A percentile compares a stretch with the other conserved stretches of the same genome.
phyloP scores from a whole-genome alignment of 148 eudicot species.

The Amaranthus cruentus region DNA sequence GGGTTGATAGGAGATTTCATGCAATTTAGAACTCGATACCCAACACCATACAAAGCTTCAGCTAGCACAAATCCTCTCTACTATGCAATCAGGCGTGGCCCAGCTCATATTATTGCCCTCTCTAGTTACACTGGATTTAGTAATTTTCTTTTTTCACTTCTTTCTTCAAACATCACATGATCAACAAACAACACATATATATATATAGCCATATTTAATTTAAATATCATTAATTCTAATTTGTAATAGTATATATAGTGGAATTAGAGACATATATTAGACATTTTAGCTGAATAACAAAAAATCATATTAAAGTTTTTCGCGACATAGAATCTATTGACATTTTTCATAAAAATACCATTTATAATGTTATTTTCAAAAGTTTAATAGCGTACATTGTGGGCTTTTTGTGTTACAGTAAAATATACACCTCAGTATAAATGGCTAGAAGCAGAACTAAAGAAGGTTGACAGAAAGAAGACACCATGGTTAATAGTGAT shows the following conservation, averaged over 20 bases:
- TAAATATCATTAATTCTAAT: too few species aligned
- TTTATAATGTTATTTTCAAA: neutral
- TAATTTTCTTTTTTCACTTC: neutral
- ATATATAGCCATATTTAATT: too few species aligned
- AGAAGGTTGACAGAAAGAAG: conserved; percentile 48
- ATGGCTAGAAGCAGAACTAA: conserved; percentile 46
- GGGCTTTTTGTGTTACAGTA: conserved; percentile 23
- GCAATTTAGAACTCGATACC: conserved; percentile 39
- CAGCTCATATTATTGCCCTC: conserved; percentile 26
- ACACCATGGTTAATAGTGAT: conserved; percentile 71
- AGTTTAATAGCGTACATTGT: neutral
- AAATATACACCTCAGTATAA: conserved; percentile 57
- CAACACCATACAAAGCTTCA: conserved; percentile 35
- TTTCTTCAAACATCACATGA: neutral
- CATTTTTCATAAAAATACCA: too few species aligned
- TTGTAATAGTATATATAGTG: too few species aligned
- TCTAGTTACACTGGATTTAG: conserved; percentile 24
- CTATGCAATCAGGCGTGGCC: conserved; percentile 25
- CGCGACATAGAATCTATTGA: too few species aligned
- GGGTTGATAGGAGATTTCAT: conserved; percentile 33
- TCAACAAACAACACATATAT: too few species aligned
- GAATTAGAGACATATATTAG: too few species aligned
- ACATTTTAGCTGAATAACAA: too few species aligned
- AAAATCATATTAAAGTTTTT: too few species aligned
- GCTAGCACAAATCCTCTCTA: conserved; percentile 21